phyloP scores from a whole-genome alignment of 2,329 filamentous ascomycete species.

The Neurospora sp. region DNA sequence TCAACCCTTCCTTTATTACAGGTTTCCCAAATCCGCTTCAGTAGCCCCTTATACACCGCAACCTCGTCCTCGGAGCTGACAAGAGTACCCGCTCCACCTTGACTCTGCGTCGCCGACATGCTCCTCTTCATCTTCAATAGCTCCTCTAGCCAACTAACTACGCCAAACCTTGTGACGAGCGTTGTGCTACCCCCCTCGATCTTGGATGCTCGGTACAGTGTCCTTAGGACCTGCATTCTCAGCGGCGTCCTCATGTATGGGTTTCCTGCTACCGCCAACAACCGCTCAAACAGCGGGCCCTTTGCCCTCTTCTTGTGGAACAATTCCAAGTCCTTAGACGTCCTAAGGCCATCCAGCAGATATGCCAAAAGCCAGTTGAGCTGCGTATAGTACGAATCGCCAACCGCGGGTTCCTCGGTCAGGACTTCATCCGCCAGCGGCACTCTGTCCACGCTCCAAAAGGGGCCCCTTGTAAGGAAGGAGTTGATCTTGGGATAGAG shows the following conservation, averaged over 20 bases:
- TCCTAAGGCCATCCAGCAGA: conserved; percentile 57
- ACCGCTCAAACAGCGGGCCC: conserved; percentile 55
- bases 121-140: conserved; percentile 26
- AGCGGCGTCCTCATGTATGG: conserved; percentile 51
- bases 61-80: conserved; percentile 29
- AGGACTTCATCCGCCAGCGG: conserved; percentile 58
- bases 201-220: conserved; percentile 58
- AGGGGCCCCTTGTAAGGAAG: conserved; percentile 69
- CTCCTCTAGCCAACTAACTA: conserved; percentile 65
- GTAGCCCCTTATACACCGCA: conserved; percentile 43
- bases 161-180: conserved; percentile 66
- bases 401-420: conserved; percentile 57
- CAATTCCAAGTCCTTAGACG: conserved; percentile 47
- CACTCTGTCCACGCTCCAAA: conserved; percentile 66
- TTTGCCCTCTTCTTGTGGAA: conserved; percentile 47
- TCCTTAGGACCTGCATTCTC: conserved; percentile 47
- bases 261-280: conserved; percentile 60
- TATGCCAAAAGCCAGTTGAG: conserved; percentile 65
- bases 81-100: conserved; percentile 3
- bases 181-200: conserved; percentile 68
- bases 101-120: not conserved
- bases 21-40: conserved; percentile 49
- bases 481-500: conserved; percentile 81
- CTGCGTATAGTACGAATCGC: conserved; percentile 65
- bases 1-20: conserved; percentile 57